Conservation (phyloP, 306 rosid species). For the Vigna hirtella region DNA sequence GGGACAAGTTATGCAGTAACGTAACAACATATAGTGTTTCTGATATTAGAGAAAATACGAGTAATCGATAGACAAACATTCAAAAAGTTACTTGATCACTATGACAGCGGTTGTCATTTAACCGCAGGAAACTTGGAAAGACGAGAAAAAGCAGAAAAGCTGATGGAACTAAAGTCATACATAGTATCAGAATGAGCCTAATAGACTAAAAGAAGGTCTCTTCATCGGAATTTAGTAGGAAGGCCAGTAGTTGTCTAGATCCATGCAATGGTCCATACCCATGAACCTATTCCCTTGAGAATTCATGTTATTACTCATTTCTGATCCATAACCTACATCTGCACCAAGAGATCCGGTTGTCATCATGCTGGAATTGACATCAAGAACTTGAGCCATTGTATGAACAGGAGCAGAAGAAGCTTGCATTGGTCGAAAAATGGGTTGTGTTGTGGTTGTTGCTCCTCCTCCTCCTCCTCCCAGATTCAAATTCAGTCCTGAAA, state of each 20-base stretch:
- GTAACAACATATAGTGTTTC: background rate
- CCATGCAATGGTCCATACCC: constrained; percentile 81
- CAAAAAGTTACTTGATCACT: constrained; percentile 30
- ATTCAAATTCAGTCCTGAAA: constrained; percentile 46
- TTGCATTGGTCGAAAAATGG: constrained; percentile 39
- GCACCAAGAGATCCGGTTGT: constrained; percentile 46
- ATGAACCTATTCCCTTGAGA: constrained; percentile 55
- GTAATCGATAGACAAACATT: constrained; percentile 30
- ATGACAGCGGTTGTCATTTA: constrained; percentile 6
- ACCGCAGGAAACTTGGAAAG: constrained; percentile 23
- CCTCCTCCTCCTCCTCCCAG: constrained; percentile 40
- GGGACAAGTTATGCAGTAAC: constrained; percentile 7
- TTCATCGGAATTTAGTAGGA: constrained; percentile 50
- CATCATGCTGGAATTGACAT: constrained; percentile 56
- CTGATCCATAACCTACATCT: constrained; percentile 59
- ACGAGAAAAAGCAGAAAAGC: constrained; percentile 30
- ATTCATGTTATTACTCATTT: constrained; percentile 56
- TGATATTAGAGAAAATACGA: background rate
- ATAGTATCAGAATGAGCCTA: constrained; percentile 13
- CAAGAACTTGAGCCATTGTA: constrained; percentile 38
- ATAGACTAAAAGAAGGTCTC: background rate
- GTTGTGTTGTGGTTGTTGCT: constrained; percentile 27
- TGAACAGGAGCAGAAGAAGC: background rate
- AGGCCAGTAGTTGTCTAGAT: constrained; percentile 83
- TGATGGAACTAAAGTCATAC: constrained; percentile 15